Evolutionary conservation across 2,329 filamentous ascomycete genomes (phyloP), one percentile per base, ranked within the genome.

Genomic region (Pseudofabraea citricarpa): DNA sequence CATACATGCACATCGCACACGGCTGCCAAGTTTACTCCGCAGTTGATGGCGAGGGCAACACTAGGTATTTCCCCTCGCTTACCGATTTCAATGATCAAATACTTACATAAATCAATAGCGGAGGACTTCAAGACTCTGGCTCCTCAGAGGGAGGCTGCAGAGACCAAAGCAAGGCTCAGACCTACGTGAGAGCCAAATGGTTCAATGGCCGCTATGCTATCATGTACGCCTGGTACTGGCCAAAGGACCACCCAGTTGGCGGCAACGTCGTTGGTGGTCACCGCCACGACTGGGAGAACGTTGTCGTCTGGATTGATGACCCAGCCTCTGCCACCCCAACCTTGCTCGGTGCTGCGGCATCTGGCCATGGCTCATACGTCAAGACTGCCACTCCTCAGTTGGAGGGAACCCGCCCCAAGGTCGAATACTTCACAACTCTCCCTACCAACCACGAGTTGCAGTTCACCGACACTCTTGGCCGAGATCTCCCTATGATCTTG

Each of bases 161-260:
- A n/a, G 57, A 54, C 45, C 68, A 64, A 55, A 57, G 48, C 41
- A 70, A 50, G 7, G 31, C 8, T 16, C 31, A 33, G 31, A 60
- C 65, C 2, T 70, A 70, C 48, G 63, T 59, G 18, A 59, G 67
- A 10, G 57, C 55, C 15, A 50, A 47, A 3, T 44, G 47, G 20
- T 54, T 61, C 46, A 57, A 59, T 12, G 56, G 49, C 33, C 50
- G 56, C 35, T 62, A 60, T 37, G 63, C 56, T 40, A 62, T 70
- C 49, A 67, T 70, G 65, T 70, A 69, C 51, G 56, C 64, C 5
- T 70, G 64, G 65, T 69, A 67, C 53, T 62, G 64, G 52, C 67
- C 67, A 41, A 69, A 70, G 55, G 65, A 69, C 46, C 52, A 59
- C 46, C 62, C 65, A 15, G 46, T 44, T 32, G 29, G 41, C 0